Conservation (phyloP, 1,284 basidiomycete genomes). For the Cystobasidium pallidum region DNA sequence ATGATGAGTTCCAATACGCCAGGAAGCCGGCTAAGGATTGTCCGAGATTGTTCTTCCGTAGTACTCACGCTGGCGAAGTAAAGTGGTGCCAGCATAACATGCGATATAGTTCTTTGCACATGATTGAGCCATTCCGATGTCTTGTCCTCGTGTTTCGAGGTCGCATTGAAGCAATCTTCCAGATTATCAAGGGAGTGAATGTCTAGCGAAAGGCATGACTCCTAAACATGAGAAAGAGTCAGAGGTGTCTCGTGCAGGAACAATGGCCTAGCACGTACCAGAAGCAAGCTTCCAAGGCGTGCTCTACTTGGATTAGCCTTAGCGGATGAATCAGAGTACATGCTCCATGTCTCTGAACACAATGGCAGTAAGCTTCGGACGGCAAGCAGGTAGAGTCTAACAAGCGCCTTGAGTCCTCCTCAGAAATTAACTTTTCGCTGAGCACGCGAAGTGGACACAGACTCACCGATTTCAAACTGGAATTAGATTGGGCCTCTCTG, state of each 20-base stretch:
- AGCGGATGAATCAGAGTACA: background rate
- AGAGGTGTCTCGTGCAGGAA: background rate
- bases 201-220: background rate
- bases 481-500: background rate
- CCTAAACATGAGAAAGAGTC: background rate
- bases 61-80: too few species aligned
- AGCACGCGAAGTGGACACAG: too few species aligned
- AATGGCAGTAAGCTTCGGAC: constrained; percentile 4
- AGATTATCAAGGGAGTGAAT: background rate
- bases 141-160: background rate
- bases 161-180: background rate
- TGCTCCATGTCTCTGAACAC: background rate
- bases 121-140: constrained; percentile 5
- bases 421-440: too few species aligned
- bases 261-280: background rate
- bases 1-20: background rate
- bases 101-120: background rate
- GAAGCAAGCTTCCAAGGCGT: background rate
- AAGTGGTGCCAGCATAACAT: background rate
- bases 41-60: background rate
- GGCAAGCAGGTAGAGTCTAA: constrained; percentile 7
- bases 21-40: background rate
- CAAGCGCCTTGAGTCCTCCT: background rate
- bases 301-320: background rate
- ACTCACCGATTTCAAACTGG: background rate